phyloP scores from a whole-genome alignment of 371 early-diverging fungal genomes.

The Coemansia sp. region DNA sequence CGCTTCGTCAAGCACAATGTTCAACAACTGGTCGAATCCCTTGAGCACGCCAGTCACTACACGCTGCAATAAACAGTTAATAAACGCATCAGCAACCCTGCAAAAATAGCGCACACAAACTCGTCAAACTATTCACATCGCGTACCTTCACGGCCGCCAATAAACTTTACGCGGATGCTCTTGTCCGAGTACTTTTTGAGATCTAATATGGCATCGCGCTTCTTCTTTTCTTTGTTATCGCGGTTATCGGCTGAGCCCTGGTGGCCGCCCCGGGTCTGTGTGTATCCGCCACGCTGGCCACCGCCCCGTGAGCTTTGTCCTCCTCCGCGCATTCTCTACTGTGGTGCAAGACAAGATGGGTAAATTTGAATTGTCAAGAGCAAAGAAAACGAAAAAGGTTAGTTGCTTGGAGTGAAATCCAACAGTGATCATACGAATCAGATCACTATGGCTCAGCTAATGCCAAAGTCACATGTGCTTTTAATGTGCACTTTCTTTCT shows the following conservation, averaged over 20 bases:
- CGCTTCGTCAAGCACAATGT: constrained; percentile 91
- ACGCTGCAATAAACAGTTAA: not conserved
- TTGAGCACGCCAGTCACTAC: constrained; percentile 86
- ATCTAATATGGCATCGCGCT: constrained; percentile 89
- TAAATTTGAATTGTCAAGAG: not conserved
- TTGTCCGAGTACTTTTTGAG: constrained; percentile 90
- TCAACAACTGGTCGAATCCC: constrained; percentile 89
- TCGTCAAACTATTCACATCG: not conserved
- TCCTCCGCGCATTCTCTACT: constrained; percentile 39
- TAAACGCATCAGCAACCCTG: too few relatives aligned
- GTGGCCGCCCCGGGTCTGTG: constrained; percentile 50
- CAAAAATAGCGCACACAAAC: not conserved
- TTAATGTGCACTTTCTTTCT: not conserved
- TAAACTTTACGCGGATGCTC: constrained; percentile 86
- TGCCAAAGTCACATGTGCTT: not conserved
- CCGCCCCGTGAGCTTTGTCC: constrained; percentile 43
- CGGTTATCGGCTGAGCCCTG: constrained; percentile 60
- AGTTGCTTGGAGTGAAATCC: not conserved
- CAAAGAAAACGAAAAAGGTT: not conserved
- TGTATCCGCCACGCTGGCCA: constrained; percentile 54
- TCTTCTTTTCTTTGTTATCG: constrained; percentile 58
- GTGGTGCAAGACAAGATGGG: constrained; percentile 1
- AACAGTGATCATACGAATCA: not conserved
- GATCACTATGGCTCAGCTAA: not conserved
- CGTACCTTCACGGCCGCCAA: constrained; percentile 92